Conservation (phyloP, 139 green algal species). For the Tetraselmis striata region DNA sequence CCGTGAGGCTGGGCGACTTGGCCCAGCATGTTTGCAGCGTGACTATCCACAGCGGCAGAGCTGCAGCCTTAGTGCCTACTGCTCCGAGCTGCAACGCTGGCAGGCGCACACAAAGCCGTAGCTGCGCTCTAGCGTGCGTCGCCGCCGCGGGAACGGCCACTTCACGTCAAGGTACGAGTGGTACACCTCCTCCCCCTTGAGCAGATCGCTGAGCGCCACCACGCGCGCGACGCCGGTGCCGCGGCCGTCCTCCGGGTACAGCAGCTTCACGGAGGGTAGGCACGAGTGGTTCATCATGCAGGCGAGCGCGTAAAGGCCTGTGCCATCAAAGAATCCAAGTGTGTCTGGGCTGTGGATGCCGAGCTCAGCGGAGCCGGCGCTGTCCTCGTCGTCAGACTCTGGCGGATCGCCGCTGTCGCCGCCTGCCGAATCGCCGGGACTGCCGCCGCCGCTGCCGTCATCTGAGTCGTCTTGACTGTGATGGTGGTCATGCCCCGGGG, state of each 20-base stretch:
- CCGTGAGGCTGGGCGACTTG: too few relatives aligned
- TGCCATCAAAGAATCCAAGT: neutral
- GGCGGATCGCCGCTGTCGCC: too few relatives aligned
- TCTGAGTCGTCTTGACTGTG: neutral
- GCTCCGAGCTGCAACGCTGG: neutral
- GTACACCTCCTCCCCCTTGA: neutral
- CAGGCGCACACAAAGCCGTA: neutral
- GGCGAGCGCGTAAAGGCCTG: neutral
- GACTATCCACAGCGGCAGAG: too few relatives aligned
- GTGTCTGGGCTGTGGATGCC: neutral
- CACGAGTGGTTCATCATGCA: slow-evolving; percentile 7
- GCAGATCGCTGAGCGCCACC: neutral
- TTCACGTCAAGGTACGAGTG: neutral
- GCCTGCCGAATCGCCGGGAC: too few relatives aligned
- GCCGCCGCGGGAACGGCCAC: neutral
- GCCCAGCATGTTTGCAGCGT: too few relatives aligned
- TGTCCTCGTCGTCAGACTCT: neutral
- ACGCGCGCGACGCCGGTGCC: neutral
- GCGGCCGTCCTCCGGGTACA: neutral
- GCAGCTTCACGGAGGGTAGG: neutral
- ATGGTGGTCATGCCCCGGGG: neutral
- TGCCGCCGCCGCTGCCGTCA: too few relatives aligned
- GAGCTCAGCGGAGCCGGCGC: neutral
- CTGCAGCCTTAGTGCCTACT: too few relatives aligned
- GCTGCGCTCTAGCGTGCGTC: neutral